Evolutionary conservation across 768 basidiomycete genomes (phyloP), one percentile per base, ranked within the genome.

Genomic region (Suillus americanus): DNA sequence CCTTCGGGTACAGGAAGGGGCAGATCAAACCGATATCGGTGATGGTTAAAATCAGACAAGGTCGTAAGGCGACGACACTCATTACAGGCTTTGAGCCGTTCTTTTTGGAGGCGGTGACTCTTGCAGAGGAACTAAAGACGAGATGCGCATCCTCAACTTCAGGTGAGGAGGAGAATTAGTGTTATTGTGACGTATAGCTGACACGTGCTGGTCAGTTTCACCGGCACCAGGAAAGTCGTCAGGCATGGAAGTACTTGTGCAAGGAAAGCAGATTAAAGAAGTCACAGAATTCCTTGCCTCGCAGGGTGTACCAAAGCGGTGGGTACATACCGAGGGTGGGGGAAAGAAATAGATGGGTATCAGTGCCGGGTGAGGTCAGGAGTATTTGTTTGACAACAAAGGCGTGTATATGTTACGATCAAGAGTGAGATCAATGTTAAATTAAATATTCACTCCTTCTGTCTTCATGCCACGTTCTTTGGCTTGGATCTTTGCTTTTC

Each of bases 61-160:
- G 90, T 2, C 83, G 89, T 23, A 94, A 90, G 74, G 86, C 87
- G 5, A 86, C 83, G 56, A 97, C 94, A 1, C 77, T 90, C 54
- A 82, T 96, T 61, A 87, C 88, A 0, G 90, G 91, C 0, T 90
- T 93, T 64, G 95, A 97, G 73, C 83, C 89, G 0, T 97, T 89
- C 74, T 78, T 85, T 33, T 76, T 92, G 12, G 80, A 86, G 16
- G 85, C 88, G 14, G 88, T 92, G 13, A 84, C 85, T 35, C 86
- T 95, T 75, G 89, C 89, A 1, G 91, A 95, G 54, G 91, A 92
- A 55, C 77, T 97, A 64, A 83, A 87, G 63, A 90, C 85, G 75
- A 70, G 81, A 2, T 97, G 94, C 70, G 94, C 94, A 2, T 86
- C 89, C 51, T 83, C 92, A 12, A 91, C 95, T 6, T 88, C 91